Evolutionary conservation across 2,329 filamentous ascomycete species (phyloP).

Genomic region (Diaporthe aspalathi): DNA sequence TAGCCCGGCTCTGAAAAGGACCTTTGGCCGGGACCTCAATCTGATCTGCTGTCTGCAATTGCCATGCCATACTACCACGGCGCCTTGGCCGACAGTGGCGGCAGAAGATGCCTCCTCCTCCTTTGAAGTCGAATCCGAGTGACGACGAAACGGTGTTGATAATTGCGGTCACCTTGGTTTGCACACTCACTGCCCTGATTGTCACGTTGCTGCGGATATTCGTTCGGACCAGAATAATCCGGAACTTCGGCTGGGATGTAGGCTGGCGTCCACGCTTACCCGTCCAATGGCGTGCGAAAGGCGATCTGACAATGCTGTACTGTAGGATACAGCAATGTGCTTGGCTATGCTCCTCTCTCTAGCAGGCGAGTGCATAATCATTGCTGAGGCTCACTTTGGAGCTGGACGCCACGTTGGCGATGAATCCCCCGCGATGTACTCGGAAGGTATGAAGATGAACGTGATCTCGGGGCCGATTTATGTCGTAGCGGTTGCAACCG

Average conservation of each 20-base stretch:
- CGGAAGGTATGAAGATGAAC: neutral
- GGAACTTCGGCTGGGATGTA: conserved; percentile 1
- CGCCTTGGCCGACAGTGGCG: neutral
- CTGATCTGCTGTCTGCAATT: neutral
- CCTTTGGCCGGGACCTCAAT: neutral
- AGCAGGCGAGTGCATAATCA: neutral
- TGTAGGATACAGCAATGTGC: neutral
- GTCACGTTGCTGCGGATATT: neutral
- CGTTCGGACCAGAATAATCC: neutral
- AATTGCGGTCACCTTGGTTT: neutral
- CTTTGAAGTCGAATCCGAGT: neutral
- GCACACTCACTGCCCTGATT: neutral
- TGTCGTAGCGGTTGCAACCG: neutral
- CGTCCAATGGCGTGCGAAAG: neutral
- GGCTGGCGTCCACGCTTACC: neutral
- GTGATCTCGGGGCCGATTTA: neutral
- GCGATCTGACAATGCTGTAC: neutral
- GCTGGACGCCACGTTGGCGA: neutral
- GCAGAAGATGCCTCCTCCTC: neutral
- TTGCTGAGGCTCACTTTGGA: neutral
- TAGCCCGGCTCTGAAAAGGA: neutral
- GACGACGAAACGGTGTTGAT: neutral
- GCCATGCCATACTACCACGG: neutral
- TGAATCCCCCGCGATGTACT: neutral
- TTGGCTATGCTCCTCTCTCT: neutral